These are phyloP conservation scores for Xylaria bambusicola DNA, from an alignment of 495 filamentous ascomycete species.

Conservation along the genomic window DNA sequence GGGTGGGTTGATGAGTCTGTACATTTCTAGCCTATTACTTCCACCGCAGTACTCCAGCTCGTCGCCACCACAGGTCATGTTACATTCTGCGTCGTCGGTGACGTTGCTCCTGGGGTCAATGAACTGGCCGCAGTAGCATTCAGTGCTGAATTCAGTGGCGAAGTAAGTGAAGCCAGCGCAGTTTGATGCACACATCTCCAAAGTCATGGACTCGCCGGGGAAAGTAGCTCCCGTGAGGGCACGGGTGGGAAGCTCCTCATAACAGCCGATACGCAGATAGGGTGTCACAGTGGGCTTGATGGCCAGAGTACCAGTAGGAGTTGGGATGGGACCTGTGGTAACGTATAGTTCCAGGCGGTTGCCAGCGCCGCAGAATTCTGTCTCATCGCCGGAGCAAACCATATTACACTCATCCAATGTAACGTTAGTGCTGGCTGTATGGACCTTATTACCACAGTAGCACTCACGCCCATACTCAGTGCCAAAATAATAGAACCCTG, in stretches of 20 bases:
- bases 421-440: slow-evolving; percentile 41
- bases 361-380: slow-evolving; percentile 48
- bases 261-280: slow-evolving; percentile 43
- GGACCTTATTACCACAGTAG: slow-evolving; percentile 53
- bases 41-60: slow-evolving; percentile 40
- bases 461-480: slow-evolving; percentile 55
- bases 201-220: slow-evolving; percentile 35
- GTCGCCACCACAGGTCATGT: slow-evolving; percentile 35
- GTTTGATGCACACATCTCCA: slow-evolving; percentile 36
- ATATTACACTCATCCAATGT: slow-evolving; percentile 50
- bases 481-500: slow-evolving; percentile 48
- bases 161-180: slow-evolving; percentile 37
- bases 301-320: slow-evolving; percentile 34
- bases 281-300: slow-evolving; percentile 39
- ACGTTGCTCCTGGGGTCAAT: slow-evolving; percentile 32
- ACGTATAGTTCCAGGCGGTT: slow-evolving; percentile 49
- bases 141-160: slow-evolving; percentile 37
- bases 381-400: slow-evolving; percentile 48
- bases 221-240: slow-evolving; percentile 40
- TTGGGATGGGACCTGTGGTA: slow-evolving; percentile 37
- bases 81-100: slow-evolving; percentile 36
- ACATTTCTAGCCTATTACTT: slow-evolving; percentile 36
- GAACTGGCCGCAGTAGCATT: slow-evolving; percentile 44
- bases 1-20: slow-evolving; percentile 26
- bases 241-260: slow-evolving; percentile 45